Conservation (phyloP, 2,329 filamentous ascomycete species). For the Aspergillus sp. region DNA sequence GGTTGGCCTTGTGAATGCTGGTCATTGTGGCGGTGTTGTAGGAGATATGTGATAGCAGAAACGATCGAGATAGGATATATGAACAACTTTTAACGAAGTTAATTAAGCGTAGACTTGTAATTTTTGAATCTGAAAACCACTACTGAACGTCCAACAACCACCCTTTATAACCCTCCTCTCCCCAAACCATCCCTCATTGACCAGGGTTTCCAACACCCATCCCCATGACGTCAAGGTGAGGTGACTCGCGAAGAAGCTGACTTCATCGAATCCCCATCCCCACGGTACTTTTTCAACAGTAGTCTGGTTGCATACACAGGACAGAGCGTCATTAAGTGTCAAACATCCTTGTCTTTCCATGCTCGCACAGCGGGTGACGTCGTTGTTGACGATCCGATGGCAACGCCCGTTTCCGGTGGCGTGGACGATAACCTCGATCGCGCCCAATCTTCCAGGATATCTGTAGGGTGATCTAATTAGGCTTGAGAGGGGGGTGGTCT, state of each 20-base stretch:
- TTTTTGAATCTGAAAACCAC: neutral
- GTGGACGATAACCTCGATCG: neutral
- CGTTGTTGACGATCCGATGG: neutral
- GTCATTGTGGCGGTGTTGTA: conserved; percentile 1
- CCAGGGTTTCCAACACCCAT: neutral
- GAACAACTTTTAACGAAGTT: neutral
- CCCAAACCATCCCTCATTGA: neutral
- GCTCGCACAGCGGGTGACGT: neutral
- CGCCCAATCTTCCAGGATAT: neutral
- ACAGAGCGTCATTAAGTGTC: neutral
- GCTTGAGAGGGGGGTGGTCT: neutral
- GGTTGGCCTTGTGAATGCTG: conserved; percentile 7
- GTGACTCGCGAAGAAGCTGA: conserved; percentile 1
- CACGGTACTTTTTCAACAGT: neutral
- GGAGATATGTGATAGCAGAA: neutral
- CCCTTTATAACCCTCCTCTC: neutral
- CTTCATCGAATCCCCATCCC: conserved; percentile 10
- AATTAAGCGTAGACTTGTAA: neutral
- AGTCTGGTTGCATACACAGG: neutral
- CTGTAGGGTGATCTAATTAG: neutral
- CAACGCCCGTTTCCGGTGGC: neutral
- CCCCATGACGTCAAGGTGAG: conserved; percentile 24
- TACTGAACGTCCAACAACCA: neutral
- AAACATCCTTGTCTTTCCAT: neutral
- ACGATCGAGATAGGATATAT: neutral